Conservation (phyloP, 345 rosid genomes). For the Hypericum androsaemum region DNA sequence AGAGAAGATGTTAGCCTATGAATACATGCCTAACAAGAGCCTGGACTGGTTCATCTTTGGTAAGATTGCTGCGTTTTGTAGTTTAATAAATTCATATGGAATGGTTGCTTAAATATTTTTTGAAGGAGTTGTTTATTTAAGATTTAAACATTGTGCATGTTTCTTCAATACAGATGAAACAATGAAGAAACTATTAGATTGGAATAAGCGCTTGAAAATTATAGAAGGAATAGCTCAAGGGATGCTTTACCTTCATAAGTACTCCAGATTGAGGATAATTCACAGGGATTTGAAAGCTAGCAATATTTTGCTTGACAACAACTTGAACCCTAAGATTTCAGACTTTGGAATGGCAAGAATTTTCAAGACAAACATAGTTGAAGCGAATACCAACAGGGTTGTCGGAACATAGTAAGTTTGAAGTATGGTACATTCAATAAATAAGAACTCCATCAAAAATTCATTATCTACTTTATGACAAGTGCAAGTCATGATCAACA, state of each 20-base stretch:
- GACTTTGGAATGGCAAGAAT: constrained; percentile 1
- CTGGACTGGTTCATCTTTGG: constrained; percentile 1
- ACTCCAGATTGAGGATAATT: constrained; percentile 2
- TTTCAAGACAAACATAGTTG: not conserved
- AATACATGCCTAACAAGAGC: constrained; percentile 3
- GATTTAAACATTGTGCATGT: too few species aligned
- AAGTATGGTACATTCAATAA: too few species aligned
- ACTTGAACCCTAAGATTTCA: not conserved
- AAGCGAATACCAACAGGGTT: constrained; percentile 3
- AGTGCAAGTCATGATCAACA: too few species aligned
- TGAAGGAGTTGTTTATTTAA: too few species aligned
- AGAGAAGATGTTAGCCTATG: not conserved
- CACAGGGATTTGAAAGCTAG: constrained; percentile 6
- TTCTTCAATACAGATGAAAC: not conserved
- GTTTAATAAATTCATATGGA: too few species aligned
- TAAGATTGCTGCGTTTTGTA: not conserved
- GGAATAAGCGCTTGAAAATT: not conserved
- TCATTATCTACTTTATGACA: too few species aligned
- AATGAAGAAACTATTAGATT: not conserved
- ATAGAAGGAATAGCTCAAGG: constrained; percentile 2
- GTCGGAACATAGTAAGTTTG: constrained; percentile 1
- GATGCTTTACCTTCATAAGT: not conserved
- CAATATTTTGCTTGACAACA: not conserved
- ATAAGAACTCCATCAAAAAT: too few species aligned
- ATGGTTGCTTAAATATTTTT: too few species aligned